A percentile compares a stretch with the other conserved stretches of the same genome.
These are phyloP conservation scores for Sphaerulina musiva DNA, from an alignment of 2,329 filamentous ascomycete genomes.

Conservation along the genomic window DNA sequence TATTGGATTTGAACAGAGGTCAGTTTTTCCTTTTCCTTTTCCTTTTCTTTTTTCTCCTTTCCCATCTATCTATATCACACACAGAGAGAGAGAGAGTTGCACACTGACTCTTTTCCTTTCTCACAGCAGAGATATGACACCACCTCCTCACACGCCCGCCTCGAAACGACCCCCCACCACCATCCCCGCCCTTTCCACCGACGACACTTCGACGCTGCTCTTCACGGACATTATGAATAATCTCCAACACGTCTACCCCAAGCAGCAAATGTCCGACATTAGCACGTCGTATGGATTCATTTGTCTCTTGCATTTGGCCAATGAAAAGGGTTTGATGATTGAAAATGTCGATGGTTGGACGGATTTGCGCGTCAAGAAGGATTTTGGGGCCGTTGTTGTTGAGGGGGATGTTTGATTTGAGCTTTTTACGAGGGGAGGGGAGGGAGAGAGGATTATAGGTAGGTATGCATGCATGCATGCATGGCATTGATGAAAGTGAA, in stretches of 20 bases:
- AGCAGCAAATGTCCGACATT: conserved; percentile 82
- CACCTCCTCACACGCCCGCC: conserved; percentile 12
- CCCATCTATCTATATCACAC: too few relatives aligned
- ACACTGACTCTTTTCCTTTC: background rate
- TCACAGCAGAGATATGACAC: conserved; percentile 6
- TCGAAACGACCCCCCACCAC: conserved; percentile 12
- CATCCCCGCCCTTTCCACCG: conserved; percentile 22
- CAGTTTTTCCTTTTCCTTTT: background rate
- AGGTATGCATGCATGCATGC: background rate
- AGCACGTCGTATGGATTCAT: conserved; percentile 93
- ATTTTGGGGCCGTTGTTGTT: conserved; percentile 31
- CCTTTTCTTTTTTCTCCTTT: too few relatives aligned
- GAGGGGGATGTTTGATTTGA: conserved; percentile 18
- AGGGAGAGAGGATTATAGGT: too few relatives aligned
- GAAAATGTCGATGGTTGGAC: conserved; percentile 52
- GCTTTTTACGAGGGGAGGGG: too few relatives aligned
- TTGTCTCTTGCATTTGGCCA: conserved; percentile 80
- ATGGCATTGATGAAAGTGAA: too few relatives aligned
- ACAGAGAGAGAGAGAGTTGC: too few relatives aligned
- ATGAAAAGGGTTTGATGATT: conserved; percentile 82
- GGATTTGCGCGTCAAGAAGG: conserved; percentile 45
- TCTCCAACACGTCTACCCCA: conserved; percentile 77
- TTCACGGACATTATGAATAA: conserved; percentile 92
- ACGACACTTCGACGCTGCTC: conserved; percentile 55
- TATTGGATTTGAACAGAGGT: conserved; percentile 45